Evolutionary conservation across 1,284 basidiomycete genomes (phyloP), one percentile per base, ranked within the genome.

Genomic region (Ganoderma sinense): DNA sequence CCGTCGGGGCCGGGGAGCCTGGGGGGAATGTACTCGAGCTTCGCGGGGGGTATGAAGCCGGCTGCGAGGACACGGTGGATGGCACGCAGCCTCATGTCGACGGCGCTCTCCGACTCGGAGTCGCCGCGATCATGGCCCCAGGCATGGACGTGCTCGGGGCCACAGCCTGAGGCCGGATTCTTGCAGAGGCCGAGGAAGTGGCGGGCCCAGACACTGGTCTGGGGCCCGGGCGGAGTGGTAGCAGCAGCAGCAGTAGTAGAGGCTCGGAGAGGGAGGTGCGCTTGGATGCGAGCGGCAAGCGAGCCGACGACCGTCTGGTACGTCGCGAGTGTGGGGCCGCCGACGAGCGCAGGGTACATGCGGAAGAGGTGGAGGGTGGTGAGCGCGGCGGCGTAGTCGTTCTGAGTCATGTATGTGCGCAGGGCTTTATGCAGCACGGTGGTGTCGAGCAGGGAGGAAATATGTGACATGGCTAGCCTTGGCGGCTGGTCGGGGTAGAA

Each of bases 331-430:
- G 80, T 81, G 5, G 83, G 76, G 4, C 18, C 40, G 41, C 66
- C 60, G 45, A 71, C 33, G 2, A 70, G 72, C 14, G 85, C 62
- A 2, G 78, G 75, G 60, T 81, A 77, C 1, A 67, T 60, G 11
- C 66, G 61, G 69, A 85, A 81, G 4, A 80, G 74, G 7, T 77
- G 80, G 13, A 88, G 68, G 18, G 79, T 76, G 68, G 85, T 74
- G 74, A 80, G 83, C 6, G 84, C 87, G 1, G 79, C 87, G 2
- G 83, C 74, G 67, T 88, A 88, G 75, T 89, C 88, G 29, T 76
- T 72, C 6, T 73, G 67, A 3, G 73, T 70, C 70, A 89, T 77
- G 74, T 89, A 87, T 0, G 82, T 76, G 29, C 83, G 80, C 4
- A 89, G 76, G 0, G 84, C 83, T 16, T 80, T 72, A 73, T 84